phyloP scores from a whole-genome alignment of 1,139 yeast genomes.

The Candida smagusa region DNA sequence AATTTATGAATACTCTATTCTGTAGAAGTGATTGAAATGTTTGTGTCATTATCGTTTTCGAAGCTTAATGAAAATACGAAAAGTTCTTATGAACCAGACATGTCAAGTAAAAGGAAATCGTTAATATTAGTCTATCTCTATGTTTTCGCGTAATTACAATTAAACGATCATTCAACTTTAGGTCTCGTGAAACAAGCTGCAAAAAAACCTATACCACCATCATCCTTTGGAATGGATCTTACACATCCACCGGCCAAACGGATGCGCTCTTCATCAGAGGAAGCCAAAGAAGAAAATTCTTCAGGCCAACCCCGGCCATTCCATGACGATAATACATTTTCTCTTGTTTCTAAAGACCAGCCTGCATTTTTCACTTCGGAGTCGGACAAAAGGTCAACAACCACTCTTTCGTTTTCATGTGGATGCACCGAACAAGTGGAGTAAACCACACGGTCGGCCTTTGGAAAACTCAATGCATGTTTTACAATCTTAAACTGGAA shows the following conservation, averaged over 20 bases:
- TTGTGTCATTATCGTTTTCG: too few relatives aligned
- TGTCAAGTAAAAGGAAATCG: too few relatives aligned
- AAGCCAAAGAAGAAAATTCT: conserved; percentile 56
- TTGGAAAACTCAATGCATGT: conserved; percentile 84
- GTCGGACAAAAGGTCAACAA: conserved; percentile 68
- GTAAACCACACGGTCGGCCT: conserved; percentile 76
- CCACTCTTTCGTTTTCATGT: conserved; percentile 91
- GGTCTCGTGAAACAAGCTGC: conserved; percentile 72
- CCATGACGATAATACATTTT: conserved; percentile 78
- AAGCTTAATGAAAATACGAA: too few relatives aligned
- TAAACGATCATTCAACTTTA: background rate
- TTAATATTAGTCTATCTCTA: too few relatives aligned
- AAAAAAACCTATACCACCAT: conserved; percentile 97
- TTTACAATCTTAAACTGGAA: conserved; percentile 85
- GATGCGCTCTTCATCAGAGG: conserved; percentile 37
- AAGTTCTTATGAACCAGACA: too few relatives aligned
- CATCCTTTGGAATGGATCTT: conserved; percentile 77
- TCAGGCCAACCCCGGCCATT: conserved; percentile 72
- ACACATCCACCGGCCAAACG: conserved; percentile 81
- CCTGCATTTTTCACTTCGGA: conserved; percentile 57
- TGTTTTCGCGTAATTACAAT: background rate
- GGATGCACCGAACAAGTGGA: conserved; percentile 95
- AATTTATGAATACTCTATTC: too few relatives aligned
- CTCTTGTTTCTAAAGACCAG: conserved; percentile 69
- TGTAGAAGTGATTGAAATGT: too few relatives aligned